phyloP scores from a whole-genome alignment of 768 basidiomycete species.

The Leccinellum albellum region DNA sequence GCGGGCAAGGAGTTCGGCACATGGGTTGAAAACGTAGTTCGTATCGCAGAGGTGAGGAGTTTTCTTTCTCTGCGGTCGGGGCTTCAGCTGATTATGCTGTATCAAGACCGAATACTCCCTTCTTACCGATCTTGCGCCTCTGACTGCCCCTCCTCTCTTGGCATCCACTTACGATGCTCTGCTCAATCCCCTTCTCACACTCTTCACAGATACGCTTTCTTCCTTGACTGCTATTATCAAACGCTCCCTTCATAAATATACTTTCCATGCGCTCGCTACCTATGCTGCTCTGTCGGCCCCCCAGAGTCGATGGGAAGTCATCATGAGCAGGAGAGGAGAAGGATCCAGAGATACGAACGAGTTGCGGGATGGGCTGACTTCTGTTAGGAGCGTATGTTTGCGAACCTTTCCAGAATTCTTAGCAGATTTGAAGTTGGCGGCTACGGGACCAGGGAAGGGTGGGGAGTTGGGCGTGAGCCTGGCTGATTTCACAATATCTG shows the following conservation, averaged over 20 bases:
- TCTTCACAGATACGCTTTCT: conserved; percentile 63
- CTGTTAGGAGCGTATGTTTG: conserved; percentile 64
- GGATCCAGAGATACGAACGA: conserved; percentile 55
- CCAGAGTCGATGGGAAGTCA: conserved; percentile 64
- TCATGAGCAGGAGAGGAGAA: conserved; percentile 51
- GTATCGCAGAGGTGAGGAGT: conserved; percentile 57
- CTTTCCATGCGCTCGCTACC: conserved; percentile 73
- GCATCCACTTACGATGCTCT: conserved; percentile 59
- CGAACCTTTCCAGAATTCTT: conserved; percentile 83
- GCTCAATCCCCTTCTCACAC: conserved; percentile 57
- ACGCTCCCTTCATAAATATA: conserved; percentile 71
- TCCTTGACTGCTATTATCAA: conserved; percentile 67
- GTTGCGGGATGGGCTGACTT: conserved; percentile 63
- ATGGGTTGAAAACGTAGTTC: conserved; percentile 65
- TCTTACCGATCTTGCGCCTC: conserved; percentile 58
- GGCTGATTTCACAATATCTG: conserved; percentile 55
- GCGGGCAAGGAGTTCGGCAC: conserved; percentile 69
- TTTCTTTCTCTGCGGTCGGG: not conserved
- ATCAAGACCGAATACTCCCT: conserved; percentile 65
- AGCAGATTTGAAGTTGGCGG: conserved; percentile 70
- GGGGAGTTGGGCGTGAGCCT: conserved; percentile 63
- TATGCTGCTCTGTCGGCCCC: conserved; percentile 56
- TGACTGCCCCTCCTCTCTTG: conserved; percentile 48
- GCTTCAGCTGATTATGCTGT: not conserved
- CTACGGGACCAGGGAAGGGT: conserved; percentile 42